These are phyloP conservation scores for Calycina marina DNA, from an alignment of 2,329 filamentous ascomycete genomes.

Conservation along the genomic window DNA sequence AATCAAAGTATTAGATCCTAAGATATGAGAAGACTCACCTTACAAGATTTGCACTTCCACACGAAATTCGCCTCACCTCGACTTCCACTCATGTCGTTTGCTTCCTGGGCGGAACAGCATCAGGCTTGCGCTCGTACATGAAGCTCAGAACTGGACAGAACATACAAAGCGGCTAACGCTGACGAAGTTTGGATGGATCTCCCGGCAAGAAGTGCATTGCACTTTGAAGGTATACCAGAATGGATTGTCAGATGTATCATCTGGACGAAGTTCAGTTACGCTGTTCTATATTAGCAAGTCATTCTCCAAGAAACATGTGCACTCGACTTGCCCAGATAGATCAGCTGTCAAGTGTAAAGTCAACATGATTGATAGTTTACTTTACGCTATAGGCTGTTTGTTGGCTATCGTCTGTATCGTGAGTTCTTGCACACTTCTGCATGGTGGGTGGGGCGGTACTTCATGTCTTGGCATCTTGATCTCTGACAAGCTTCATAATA, in stretches of 20 bases:
- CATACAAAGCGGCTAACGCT: slow-evolving; percentile 73
- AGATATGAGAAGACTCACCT: slow-evolving; percentile 38
- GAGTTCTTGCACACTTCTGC: too few relatives aligned
- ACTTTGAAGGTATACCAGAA: slow-evolving; percentile 99
- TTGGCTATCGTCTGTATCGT: too few relatives aligned
- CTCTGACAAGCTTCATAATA: too few relatives aligned
- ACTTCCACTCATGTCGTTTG: slow-evolving; percentile 81
- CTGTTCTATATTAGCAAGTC: slow-evolving; percentile 31
- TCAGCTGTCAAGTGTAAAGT: slow-evolving; percentile 54
- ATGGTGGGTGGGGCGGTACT: too few relatives aligned
- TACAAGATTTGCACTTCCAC: slow-evolving; percentile 99
- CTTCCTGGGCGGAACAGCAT: slow-evolving; percentile 42
- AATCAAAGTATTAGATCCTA: neutral
- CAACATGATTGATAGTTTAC: slow-evolving; percentile 33
- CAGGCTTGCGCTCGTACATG: neutral
- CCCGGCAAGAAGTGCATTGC: slow-evolving; percentile 93
- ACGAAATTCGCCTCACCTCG: slow-evolving; percentile 96
- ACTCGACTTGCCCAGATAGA: slow-evolving; percentile 43
- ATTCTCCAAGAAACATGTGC: neutral
- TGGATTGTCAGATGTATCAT: slow-evolving; percentile 65
- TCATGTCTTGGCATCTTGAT: too few relatives aligned
- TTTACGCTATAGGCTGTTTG: too few relatives aligned
- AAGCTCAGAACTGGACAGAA: neutral
- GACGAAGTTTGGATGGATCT: slow-evolving; percentile 76
- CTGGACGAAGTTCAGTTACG: slow-evolving; percentile 76